Evolutionary conservation across 768 basidiomycete species (phyloP).

Genomic region (Calocera viscosa): DNA sequence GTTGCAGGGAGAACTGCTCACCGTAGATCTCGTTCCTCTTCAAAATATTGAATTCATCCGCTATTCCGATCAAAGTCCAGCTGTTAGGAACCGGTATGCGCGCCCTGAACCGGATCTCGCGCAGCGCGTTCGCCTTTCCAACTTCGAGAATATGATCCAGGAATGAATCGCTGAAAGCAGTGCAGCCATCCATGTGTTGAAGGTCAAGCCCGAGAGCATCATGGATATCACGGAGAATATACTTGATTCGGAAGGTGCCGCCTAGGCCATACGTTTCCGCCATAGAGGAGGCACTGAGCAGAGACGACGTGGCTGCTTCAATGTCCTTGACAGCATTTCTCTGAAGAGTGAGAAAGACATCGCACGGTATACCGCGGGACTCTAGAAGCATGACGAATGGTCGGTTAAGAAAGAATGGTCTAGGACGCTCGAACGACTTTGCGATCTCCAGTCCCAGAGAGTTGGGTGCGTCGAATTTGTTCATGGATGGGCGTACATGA

Average conservation of each 20-base stretch:
- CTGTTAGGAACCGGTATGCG: slow-evolving; percentile 58
- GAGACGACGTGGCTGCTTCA: slow-evolving; percentile 47
- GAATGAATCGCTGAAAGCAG: slow-evolving; percentile 42
- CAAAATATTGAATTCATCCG: slow-evolving; percentile 59
- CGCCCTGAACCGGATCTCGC: slow-evolving; percentile 63
- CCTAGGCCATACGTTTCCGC: slow-evolving; percentile 41
- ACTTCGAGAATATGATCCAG: slow-evolving; percentile 45
- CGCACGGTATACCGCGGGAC: slow-evolving; percentile 49
- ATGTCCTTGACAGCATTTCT: slow-evolving; percentile 43
- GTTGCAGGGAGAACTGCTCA: slow-evolving; percentile 22
- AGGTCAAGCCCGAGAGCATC: slow-evolving; percentile 39
- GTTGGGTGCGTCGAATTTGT: slow-evolving; percentile 49
- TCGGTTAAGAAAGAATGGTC: slow-evolving; percentile 18
- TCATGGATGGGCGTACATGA: slow-evolving; percentile 61
- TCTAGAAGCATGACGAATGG: slow-evolving; percentile 54
- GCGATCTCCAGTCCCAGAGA: slow-evolving; percentile 56
- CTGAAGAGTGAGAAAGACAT: slow-evolving; percentile 53
- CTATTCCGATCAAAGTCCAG: slow-evolving; percentile 63
- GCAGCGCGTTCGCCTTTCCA: slow-evolving; percentile 50
- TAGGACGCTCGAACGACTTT: slow-evolving; percentile 46
- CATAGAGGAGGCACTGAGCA: slow-evolving; percentile 37
- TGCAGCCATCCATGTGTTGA: slow-evolving; percentile 26
- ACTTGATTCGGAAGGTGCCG: slow-evolving; percentile 37
- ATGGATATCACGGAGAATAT: slow-evolving; percentile 38
- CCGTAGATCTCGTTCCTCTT: slow-evolving; percentile 54